phyloP scores from a whole-genome alignment of 352 stramenopile species.

The Sclerospora graminicola region DNA sequence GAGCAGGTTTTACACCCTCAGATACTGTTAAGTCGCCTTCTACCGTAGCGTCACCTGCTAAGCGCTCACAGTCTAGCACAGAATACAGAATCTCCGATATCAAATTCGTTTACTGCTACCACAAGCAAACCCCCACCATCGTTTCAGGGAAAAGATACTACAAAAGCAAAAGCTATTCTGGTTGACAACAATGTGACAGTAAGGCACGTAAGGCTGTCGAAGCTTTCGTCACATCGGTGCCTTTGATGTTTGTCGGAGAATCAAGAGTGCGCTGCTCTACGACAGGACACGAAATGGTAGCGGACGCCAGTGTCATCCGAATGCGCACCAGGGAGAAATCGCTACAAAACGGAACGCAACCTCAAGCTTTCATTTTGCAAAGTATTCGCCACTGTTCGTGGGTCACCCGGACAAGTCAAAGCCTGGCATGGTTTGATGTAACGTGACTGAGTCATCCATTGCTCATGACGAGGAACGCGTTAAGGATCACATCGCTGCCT shows the following conservation, averaged over 20 bases:
- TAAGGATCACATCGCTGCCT: too few species aligned
- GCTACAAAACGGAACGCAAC: constrained; percentile 46
- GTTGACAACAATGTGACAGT: constrained; percentile 13
- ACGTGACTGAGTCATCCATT: too few species aligned
- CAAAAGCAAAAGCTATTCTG: constrained; percentile 6
- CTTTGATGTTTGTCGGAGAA: constrained; percentile 32
- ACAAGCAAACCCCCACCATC: too few species aligned
- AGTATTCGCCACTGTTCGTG: constrained; percentile 56
- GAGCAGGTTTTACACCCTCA: background rate
- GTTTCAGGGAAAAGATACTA: too few species aligned
- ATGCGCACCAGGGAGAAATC: constrained; percentile 44
- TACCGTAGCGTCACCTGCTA: constrained; percentile 3
- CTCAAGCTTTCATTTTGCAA: constrained; percentile 35
- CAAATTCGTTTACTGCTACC: too few species aligned
- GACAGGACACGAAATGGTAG: constrained; percentile 72
- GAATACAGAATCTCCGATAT: background rate
- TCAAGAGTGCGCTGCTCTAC: too few species aligned
- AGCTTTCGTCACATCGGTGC: constrained; percentile 26
- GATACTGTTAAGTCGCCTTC: background rate
- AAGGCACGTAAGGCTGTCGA: constrained; percentile 22
- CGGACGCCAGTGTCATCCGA: constrained; percentile 36
- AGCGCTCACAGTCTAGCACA: too few species aligned
- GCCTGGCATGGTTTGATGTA: constrained; percentile 45
- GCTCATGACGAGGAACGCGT: too few species aligned
- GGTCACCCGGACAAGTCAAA: constrained; percentile 48